Base-by-base conservation (phyloP, 306 rosid species). In the Corylus avellana region DNA sequence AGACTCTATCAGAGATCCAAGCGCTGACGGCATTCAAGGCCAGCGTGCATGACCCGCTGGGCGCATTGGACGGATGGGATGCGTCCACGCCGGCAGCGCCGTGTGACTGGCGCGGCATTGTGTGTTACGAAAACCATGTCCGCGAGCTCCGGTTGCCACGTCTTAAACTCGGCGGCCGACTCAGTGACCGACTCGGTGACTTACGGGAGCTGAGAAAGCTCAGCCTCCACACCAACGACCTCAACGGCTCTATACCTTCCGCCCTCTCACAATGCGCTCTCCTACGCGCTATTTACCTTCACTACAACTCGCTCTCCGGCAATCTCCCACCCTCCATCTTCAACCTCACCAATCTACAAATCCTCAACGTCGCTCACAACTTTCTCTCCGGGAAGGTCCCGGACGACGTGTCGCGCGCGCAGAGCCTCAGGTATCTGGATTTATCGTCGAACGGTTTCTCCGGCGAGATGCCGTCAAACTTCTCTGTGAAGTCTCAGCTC, bases 51-150 rank as follows among this genome's bases (percentile, higher is more conserved):
- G 97, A 93, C 77, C 98, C 97, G 0, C 87, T 90, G 0, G 92
- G 91, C 46, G 81, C 86, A 22, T 61, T 93, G 13, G 87, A 85
- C 70, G 78, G 84, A 3, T 93, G 94, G 98, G 89, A 85, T 64
- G 55, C 94, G 0, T 72, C 94, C 76, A 81, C 92, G 7, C 85
- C 92, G 0, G 79, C 87, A 2, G 93, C 98, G 12, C 98, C 94
- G 25, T 90, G 94, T 68, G 98, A 93, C 84, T 93, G 94, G 94
- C 88, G 79, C 16, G 94, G 98, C 80, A 82, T 90, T 50, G 49
- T 80, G 16, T 93, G 98, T 73, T 79, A 4, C 77, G 66, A 85
- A 39, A 79, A 75, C 85, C 86, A 84, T 81, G 98, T 93, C 29
- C 81, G 62, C 49, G 86, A 88, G 7, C 92, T 93, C 53, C 87